A percentile compares a stretch with the other conserved stretches of the same genome.
Conservation (phyloP, 148 eudicot species). For the Camellia lanceoleosa region DNA sequence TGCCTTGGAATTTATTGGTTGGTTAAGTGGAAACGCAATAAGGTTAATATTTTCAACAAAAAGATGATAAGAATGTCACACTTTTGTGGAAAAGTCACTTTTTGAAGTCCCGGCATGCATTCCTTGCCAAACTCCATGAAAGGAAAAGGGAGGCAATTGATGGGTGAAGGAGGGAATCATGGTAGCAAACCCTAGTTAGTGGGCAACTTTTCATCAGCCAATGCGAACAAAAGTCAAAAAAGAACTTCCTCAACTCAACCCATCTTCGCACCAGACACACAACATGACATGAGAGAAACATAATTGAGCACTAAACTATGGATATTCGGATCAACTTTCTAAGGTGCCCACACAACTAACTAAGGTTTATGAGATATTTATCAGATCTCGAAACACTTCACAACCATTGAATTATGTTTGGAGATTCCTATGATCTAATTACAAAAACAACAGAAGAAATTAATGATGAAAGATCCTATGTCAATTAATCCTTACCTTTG, state of each 20-base stretch:
- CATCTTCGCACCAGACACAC: not conserved
- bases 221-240: not conserved
- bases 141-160: too few relatives aligned
- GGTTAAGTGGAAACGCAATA: not conserved
- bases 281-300: not conserved
- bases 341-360: not conserved
- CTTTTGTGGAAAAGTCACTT: conserved; percentile 14
- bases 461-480: too few relatives aligned
- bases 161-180: too few relatives aligned
- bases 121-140: too few relatives aligned
- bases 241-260: not conserved
- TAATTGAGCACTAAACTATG: not conserved
- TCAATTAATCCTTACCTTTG: not conserved
- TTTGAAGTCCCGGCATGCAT: conserved; percentile 1
- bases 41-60: conserved; percentile 6
- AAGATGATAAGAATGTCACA: not conserved
- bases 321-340: not conserved
- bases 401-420: too few relatives aligned
- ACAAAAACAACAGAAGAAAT: too few relatives aligned
- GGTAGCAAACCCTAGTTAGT: not conserved
- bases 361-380: too few relatives aligned
- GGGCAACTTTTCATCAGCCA: not conserved
- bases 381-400: too few relatives aligned
- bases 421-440: too few relatives aligned
- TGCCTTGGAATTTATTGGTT: not conserved